Evolutionary conservation across 768 basidiomycete genomes (phyloP).

Genomic region (Sarcodon aspratus): DNA sequence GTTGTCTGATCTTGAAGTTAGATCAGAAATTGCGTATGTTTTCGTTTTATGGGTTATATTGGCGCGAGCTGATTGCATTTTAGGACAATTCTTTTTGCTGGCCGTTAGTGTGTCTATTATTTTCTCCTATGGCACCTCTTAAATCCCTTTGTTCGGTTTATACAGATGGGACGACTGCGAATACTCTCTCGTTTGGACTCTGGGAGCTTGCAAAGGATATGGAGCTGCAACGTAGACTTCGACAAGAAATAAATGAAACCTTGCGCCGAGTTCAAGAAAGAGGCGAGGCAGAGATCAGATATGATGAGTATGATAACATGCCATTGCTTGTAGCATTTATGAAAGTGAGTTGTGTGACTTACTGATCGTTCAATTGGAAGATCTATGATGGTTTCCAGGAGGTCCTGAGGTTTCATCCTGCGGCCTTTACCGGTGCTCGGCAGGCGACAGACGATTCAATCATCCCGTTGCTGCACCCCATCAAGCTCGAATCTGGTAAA

Average conservation of each 20-base stretch:
- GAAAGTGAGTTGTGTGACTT: slow-evolving; percentile 14
- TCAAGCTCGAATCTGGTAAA: slow-evolving; percentile 14
- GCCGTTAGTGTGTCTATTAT: slow-evolving; percentile 1
- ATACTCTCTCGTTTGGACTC: slow-evolving; percentile 16
- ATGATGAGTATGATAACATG: slow-evolving; percentile 22
- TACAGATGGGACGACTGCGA: slow-evolving; percentile 18
- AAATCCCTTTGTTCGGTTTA: too few relatives aligned
- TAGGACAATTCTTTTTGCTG: slow-evolving; percentile 4
- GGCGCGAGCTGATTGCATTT: too few relatives aligned
- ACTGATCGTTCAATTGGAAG: too few relatives aligned
- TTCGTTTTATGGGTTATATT: not conserved
- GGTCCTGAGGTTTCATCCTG: slow-evolving; percentile 19
- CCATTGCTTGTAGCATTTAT: slow-evolving; percentile 17
- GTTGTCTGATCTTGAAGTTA: slow-evolving; percentile 20
- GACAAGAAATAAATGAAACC: slow-evolving; percentile 15
- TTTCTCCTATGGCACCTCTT: too few relatives aligned
- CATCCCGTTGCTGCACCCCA: slow-evolving; percentile 20
- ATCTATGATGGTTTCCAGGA: slow-evolving; percentile 15
- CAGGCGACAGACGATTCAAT: slow-evolving; percentile 17
- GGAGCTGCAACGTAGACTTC: slow-evolving; percentile 14
- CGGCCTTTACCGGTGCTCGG: slow-evolving; percentile 14
- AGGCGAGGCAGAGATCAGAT: slow-evolving; percentile 15
- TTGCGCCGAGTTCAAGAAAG: slow-evolving; percentile 9
- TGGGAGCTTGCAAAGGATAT: slow-evolving; percentile 18
- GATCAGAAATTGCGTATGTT: slow-evolving; percentile 15